Evolutionary conservation across 495 filamentous ascomycete genomes (phyloP), one percentile per base, ranked within the genome.

Genomic region (Corynascus novoguineensis): DNA sequence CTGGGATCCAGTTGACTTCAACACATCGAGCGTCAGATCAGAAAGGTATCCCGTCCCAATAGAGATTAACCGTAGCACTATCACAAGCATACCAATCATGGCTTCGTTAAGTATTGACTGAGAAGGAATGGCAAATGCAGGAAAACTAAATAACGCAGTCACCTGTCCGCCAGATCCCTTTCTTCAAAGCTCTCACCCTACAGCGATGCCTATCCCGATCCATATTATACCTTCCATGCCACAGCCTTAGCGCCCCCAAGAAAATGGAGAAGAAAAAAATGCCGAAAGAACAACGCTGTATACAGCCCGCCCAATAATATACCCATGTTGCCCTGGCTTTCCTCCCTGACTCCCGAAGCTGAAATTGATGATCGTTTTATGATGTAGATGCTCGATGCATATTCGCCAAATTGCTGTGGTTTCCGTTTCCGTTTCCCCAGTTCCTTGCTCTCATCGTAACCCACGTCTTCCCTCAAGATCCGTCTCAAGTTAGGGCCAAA

Each of bases 191-290:
- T 31, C 15, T 37, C 15, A 34, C 14, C 21, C 40, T 29, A 12
- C 37, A 21, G n/a, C 9, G 29, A 53, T 42, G 57, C 41, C 19
- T 31, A 4, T 24, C 10, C 19, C 29, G 25, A 32, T n/a, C 28
- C 35, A 10, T 15, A 25, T n/a, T 28, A 29, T 25, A 44, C 28
- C 22, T 34, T 25, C 17, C 24, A 55, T 29, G 25, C 44, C 51
- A 41, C 25, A 29, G 10, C 2, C 21, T 27, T 15, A 6, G 14
- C 31, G 28, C 45, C 17, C 44, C n/a, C 10, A 50, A 47, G 35
- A 21, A 51, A 51, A 32, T 46, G 40, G 52, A 48, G 40, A 49
- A 45, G n/a, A 47, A 24, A 49, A 53, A 53, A 15, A 58, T 47
- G 32, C 46, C 49, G 12, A 52, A 19, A 50, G 37, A 29, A 52